These are phyloP conservation scores for Emergomyces pasteurianus DNA, from an alignment of 2,329 filamentous ascomycete genomes.

Conservation along the genomic window DNA sequence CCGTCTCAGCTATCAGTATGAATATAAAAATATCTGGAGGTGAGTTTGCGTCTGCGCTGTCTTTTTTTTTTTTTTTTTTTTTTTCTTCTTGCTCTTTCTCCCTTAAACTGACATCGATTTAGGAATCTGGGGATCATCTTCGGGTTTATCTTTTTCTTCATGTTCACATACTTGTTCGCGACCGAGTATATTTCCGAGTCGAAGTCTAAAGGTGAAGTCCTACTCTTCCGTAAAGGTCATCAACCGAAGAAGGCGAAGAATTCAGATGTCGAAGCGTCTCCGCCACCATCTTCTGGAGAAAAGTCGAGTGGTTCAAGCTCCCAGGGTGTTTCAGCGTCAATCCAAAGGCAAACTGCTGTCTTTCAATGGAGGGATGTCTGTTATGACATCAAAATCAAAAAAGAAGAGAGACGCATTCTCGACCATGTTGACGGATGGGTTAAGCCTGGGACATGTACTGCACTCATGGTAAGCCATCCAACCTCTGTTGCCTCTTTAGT, in stretches of 20 bases:
- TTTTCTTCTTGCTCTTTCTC: no score
- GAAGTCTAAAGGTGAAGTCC: conserved; percentile 64
- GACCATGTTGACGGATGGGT: conserved; percentile 88
- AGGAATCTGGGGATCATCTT: conserved; percentile 59
- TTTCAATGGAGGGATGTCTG: conserved; percentile 81
- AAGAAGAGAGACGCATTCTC: conserved; percentile 60
- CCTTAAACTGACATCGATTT: background rate
- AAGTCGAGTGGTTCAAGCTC: conserved; percentile 21
- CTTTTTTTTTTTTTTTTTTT: background rate
- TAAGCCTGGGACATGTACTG: conserved; percentile 79
- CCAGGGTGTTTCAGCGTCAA: conserved; percentile 25
- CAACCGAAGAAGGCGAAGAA: conserved; percentile 36
- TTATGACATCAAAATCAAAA: conserved; percentile 72
- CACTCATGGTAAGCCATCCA: conserved; percentile 54
- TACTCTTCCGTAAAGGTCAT: conserved; percentile 61
- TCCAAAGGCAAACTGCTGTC: conserved; percentile 58
- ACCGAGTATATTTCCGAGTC: conserved; percentile 52
- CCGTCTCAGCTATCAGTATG: conserved; percentile 44
- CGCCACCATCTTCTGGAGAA: conserved; percentile 16
- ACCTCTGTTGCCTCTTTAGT: background rate
- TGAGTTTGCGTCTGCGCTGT: background rate
- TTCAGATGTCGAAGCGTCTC: conserved; percentile 18
- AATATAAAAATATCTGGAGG: conserved; percentile 48
- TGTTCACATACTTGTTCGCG: conserved; percentile 47
- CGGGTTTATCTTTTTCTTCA: conserved; percentile 50